These are phyloP conservation scores for Phytophthora kernoviae DNA, from an alignment of 352 stramenopile species.

Conservation along the genomic window DNA sequence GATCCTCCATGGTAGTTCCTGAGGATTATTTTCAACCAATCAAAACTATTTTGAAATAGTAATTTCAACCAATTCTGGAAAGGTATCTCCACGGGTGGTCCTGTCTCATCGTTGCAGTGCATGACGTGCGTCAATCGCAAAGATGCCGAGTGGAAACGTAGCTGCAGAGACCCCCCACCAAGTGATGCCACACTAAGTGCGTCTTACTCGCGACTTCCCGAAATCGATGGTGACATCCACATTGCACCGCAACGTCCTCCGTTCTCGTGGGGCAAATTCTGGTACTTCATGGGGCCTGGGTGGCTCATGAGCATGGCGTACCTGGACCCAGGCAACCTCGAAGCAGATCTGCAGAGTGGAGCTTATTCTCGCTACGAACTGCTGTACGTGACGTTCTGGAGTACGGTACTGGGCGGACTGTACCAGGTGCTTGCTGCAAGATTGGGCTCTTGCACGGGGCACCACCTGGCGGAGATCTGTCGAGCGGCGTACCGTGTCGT, in stretches of 20 bases:
- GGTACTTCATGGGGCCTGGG: conserved; percentile 54
- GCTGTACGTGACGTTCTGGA: conserved; percentile 88
- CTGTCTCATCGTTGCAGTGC: conserved; percentile 17
- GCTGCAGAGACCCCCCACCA: conserved; percentile 17
- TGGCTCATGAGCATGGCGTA: conserved; percentile 62
- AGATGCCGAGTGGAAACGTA: conserved; percentile 8
- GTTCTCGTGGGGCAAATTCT: conserved; percentile 69
- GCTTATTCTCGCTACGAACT: conserved; percentile 83
- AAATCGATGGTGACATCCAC: conserved; percentile 12
- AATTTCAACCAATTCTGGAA: not conserved
- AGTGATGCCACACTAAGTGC: conserved; percentile 20
- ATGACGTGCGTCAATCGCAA: conserved; percentile 8
- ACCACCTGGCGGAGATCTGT: conserved; percentile 79
- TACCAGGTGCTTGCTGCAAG: conserved; percentile 90
- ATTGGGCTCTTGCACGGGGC: conserved; percentile 86
- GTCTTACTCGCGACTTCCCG: conserved; percentile 27
- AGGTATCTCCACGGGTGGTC: not conserved
- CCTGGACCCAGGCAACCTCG: conserved; percentile 92
- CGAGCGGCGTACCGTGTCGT: conserved; percentile 65
- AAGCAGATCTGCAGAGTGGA: conserved; percentile 92
- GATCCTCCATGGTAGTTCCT: conserved; percentile 14
- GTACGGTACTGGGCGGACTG: conserved; percentile 77
- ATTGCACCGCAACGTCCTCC: conserved; percentile 14
- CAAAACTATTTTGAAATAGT: not conserved
- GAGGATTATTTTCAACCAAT: not conserved